Percentiles rank a stretch among this genome's conserved stretches.
These are phyloP conservation scores for Diaporthe destruens DNA, from an alignment of 2,329 filamentous ascomycete species.

Conservation along the genomic window DNA sequence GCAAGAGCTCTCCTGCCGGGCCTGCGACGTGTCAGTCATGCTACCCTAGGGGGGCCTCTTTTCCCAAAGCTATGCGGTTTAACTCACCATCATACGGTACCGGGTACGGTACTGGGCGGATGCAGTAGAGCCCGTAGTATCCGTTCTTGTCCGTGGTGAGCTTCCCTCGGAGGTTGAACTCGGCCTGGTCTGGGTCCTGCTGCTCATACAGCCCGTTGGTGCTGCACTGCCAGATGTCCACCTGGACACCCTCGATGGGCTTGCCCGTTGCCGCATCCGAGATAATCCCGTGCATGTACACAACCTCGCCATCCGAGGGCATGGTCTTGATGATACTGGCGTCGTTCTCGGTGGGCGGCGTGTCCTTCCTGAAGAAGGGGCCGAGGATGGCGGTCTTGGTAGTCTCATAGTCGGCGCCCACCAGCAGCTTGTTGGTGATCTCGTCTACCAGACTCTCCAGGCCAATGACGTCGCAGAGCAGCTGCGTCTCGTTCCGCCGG, in stretches of 20 bases:
- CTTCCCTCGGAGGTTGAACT: conserved; percentile 76
- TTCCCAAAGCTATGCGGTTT: background rate
- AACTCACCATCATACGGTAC: conserved; percentile 44
- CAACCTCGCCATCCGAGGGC: conserved; percentile 63
- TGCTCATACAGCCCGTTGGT: conserved; percentile 78
- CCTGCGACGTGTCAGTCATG: conserved; percentile 53
- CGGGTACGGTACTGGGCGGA: conserved; percentile 63
- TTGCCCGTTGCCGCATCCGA: conserved; percentile 69
- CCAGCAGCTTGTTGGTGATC: conserved; percentile 74
- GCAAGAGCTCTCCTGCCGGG: conserved; percentile 65
- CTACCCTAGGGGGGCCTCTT: no score
- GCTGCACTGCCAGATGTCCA: conserved; percentile 85
- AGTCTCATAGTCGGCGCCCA: conserved; percentile 60
- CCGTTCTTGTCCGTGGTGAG: conserved; percentile 74
- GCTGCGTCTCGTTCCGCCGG: conserved; percentile 79
- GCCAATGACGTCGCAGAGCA: conserved; percentile 79
- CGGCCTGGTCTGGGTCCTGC: conserved; percentile 72
- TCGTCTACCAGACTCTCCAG: conserved; percentile 84
- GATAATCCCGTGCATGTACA: conserved; percentile 74
- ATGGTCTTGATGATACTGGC: conserved; percentile 71
- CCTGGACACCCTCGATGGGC: conserved; percentile 73
- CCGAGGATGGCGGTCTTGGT: conserved; percentile 86
- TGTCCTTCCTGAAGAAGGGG: conserved; percentile 84
- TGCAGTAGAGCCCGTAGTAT: conserved; percentile 69
- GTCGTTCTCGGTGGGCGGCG: conserved; percentile 78